phyloP scores from a whole-genome alignment of 2,329 filamentous ascomycete species.

The Colletotrichum echinochloae region DNA sequence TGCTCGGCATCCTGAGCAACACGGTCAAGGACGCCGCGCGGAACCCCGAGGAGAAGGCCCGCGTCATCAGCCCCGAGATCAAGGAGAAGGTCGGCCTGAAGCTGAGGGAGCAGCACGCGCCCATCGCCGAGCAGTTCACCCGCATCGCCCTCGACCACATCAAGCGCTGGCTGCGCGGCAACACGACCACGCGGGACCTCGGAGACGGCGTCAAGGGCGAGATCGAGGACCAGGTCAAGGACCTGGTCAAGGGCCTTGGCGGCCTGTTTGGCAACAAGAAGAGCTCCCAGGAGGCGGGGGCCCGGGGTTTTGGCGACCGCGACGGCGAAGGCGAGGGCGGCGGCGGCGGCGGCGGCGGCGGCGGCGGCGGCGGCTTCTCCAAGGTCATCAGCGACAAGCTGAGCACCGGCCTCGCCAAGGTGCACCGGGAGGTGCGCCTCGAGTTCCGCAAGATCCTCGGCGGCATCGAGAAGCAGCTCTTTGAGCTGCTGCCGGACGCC shows the following conservation, averaged over 20 bases:
- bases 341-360: conserved; percentile 49
- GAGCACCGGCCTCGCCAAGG: conserved; percentile 56
- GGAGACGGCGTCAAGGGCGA: conserved; percentile 59
- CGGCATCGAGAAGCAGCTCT: conserved; percentile 58
- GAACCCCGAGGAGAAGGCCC: conserved; percentile 61
- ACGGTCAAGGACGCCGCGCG: conserved; percentile 58
- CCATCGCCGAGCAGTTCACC: conserved; percentile 60
- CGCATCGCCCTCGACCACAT: conserved; percentile 59
- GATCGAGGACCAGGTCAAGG: conserved; percentile 58
- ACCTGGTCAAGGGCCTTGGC: conserved; percentile 57
- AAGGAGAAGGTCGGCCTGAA: conserved; percentile 57
- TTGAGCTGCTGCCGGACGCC: conserved; percentile 57
- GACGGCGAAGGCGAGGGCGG: conserved; percentile 45
- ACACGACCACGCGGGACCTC: conserved; percentile 55
- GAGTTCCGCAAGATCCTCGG: conserved; percentile 60
- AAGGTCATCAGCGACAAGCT: conserved; percentile 60
- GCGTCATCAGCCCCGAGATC: conserved; percentile 59
- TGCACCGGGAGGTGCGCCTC: conserved; percentile 59
- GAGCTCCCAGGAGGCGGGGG: conserved; percentile 46
- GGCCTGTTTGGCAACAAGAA: conserved; percentile 54
- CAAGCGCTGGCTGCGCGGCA: conserved; percentile 59
- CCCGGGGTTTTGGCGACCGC: conserved; percentile 48
- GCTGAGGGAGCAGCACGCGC: conserved; percentile 56
- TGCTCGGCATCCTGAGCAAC: conserved; percentile 56
- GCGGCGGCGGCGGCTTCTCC: conserved; percentile 54